Evolutionary conservation across 2,329 filamentous ascomycete genomes (phyloP), one percentile per base, ranked within the genome.

Genomic region (Trichoderma sp.): DNA sequence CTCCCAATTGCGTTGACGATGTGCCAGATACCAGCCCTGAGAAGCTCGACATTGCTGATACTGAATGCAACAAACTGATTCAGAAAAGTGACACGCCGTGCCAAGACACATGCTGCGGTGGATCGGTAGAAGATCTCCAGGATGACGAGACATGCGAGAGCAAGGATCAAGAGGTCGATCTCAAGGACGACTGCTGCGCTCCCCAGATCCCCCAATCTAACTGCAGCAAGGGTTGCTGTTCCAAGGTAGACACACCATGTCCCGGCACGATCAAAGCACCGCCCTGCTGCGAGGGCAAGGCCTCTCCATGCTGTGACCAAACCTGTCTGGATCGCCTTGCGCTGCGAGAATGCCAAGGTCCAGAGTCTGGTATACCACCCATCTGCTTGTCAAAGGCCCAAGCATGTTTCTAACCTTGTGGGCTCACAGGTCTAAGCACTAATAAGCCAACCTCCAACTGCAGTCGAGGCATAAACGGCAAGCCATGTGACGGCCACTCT

Each of bases 291-390:
- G 75, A 78, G 45, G 80, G 75, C 17, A 82, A 81, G 69, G 4
- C 67, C 0, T 69, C 70, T 4, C 80, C 81, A 4, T 84, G 81
- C 73, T 84, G 82, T 68, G 78, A 82, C 67, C 68, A 70, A 9
- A 76, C 79, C 37, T 83, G 81, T 70, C 74, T 84, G 60, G 79
- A 81, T 54, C 79, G 80, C 25, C 70, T 84, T 7, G 83, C 82
- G 6, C 68, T 82, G 27, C 79, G 80, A 3, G 81, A 80, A 68
- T 83, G 80, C 70, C 67, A 74, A 67, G 10, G 22, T 15, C 35
- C 2, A 25, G 25, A 12, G 13, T 35, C 22, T 12, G 22, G n/a
- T 15, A 48, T 39, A 34, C 22, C 15, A 3, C 19, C 2, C 5
- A 5, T 8, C 13, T 12, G 13, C 1, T 19, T 12, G 15, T 1